Conservation (phyloP, 148 eudicot genomes). For the Chenopodium album region DNA sequence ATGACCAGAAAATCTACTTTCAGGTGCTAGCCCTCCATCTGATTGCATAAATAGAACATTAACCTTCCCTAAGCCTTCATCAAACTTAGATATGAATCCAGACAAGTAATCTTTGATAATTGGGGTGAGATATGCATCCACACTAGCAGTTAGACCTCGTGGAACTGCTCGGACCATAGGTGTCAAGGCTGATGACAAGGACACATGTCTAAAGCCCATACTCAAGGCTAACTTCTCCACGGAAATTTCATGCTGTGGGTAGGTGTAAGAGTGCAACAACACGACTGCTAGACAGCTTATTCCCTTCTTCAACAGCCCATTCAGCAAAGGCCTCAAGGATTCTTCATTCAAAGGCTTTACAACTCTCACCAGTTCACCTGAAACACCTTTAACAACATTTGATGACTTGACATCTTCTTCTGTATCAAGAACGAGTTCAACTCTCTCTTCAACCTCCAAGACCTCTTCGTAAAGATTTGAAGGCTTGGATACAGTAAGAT, state of each 20-base stretch:
- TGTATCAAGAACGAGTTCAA: constrained; percentile 68
- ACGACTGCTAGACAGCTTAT: constrained; percentile 88
- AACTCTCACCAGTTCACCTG: constrained; percentile 79
- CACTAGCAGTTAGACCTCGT: constrained; percentile 94
- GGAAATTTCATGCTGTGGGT: constrained; percentile 70
- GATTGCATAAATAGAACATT: constrained; percentile 98
- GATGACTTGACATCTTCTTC: constrained; percentile 34
- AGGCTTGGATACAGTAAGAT: constrained; percentile 86
- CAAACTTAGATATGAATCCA: constrained; percentile 89
- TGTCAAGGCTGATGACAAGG: constrained; percentile 86
- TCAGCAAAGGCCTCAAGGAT: constrained; percentile 60
- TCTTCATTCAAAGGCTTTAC: constrained; percentile 70
- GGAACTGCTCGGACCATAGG: constrained; percentile 99
- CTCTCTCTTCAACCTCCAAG: constrained; percentile 88
- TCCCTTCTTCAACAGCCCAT: constrained; percentile 68
- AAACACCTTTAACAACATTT: constrained; percentile 57
- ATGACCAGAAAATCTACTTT: constrained; percentile 96
- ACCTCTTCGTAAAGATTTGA: constrained; percentile 91
- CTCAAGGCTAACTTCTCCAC: constrained; percentile 69
- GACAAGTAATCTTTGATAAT: constrained; percentile 85
- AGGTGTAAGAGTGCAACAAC: constrained; percentile 91
- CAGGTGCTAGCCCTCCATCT: constrained; percentile 96
- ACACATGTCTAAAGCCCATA: constrained; percentile 91
- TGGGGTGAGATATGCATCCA: constrained; percentile 96
- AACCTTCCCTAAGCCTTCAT: constrained; percentile 68